These are phyloP conservation scores for Volvariella volvacea DNA, from an alignment of 1,284 basidiomycete species.

Conservation along the genomic window DNA sequence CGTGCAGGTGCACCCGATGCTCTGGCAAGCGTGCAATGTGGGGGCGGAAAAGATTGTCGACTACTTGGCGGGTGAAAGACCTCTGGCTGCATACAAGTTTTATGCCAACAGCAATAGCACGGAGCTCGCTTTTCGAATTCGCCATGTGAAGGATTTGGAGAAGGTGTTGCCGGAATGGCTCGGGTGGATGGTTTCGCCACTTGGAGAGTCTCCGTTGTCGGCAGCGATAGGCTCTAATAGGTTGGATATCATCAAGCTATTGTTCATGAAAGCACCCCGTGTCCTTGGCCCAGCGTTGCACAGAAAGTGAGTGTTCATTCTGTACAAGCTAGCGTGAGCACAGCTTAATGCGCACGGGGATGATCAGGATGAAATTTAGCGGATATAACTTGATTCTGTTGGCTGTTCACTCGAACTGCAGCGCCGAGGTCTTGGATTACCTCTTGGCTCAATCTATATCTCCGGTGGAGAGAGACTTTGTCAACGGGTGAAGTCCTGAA, in stretches of 20 bases:
- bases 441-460: conserved; percentile 22
- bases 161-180: conserved; percentile 36
- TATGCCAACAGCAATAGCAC: conserved; percentile 37
- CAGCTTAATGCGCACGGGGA: conserved; percentile 4
- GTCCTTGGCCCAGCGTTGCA: conserved; percentile 33
- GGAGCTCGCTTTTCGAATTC: conserved; percentile 29
- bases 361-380: conserved; percentile 37
- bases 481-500: conserved; percentile 40
- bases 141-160: conserved; percentile 28
- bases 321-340: conserved; percentile 3
- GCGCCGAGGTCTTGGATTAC: conserved; percentile 13
- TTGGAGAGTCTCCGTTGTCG: conserved; percentile 44
- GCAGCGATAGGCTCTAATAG: conserved; percentile 30
- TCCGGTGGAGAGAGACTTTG: conserved; percentile 31
- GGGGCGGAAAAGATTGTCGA: conserved; percentile 31
- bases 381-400: conserved; percentile 37
- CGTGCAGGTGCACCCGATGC: conserved; percentile 23
- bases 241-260: conserved; percentile 32
- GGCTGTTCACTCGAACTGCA: conserved; percentile 26
- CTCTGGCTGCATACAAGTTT: conserved; percentile 32
- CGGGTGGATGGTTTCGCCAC: conserved; percentile 36
- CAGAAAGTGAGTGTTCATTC: conserved; percentile 27
- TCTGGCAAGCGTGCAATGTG: conserved; percentile 35
- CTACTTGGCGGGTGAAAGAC: conserved; percentile 38
- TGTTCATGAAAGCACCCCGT: conserved; percentile 33